Evolutionary conservation across 768 basidiomycete genomes (phyloP).

Genomic region (Lactarius vividus): DNA sequence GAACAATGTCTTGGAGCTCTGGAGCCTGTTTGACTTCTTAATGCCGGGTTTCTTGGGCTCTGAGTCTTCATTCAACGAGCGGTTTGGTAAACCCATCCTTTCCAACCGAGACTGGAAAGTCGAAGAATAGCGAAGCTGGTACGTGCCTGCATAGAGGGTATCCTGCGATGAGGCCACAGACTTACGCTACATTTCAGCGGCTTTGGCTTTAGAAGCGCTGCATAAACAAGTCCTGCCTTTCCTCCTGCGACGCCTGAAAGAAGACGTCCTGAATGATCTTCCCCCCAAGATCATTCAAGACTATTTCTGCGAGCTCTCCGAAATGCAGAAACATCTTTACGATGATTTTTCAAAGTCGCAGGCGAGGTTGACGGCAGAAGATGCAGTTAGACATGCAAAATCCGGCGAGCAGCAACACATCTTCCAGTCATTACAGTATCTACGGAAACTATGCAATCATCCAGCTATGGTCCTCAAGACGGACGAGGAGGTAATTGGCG

Average conservation of each 20-base stretch:
- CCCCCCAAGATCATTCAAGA: constrained; percentile 99
- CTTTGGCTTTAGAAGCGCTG: constrained; percentile 89
- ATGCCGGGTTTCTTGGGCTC: constrained; percentile 99
- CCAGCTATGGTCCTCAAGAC: constrained; percentile 86
- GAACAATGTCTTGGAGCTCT: constrained; percentile 96
- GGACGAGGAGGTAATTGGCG: constrained; percentile 52
- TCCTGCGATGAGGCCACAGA: constrained; percentile 8
- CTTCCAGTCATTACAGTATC: constrained; percentile 95
- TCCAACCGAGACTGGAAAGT: constrained; percentile 93
- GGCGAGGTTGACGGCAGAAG: constrained; percentile 61
- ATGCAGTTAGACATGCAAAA: constrained; percentile 51
- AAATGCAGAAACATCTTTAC: constrained; percentile 89
- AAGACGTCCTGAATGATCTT: constrained; percentile 92
- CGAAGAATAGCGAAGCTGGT: constrained; percentile 94
- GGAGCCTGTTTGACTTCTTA: constrained; percentile 98
- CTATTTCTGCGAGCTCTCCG: constrained; percentile 96
- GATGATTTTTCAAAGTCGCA: constrained; percentile 88
- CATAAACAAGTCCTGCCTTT: constrained; percentile 99
- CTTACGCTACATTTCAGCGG: constrained; percentile 52
- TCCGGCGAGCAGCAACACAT: constrained; percentile 73
- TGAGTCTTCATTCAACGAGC: constrained; percentile 89
- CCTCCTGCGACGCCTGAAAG: constrained; percentile 91
- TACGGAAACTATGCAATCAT: constrained; percentile 97
- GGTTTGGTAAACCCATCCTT: constrained; percentile 93
- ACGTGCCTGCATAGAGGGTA: constrained; percentile 32